Base-by-base conservation (phyloP, 2,329 filamentous ascomycete genomes). In the Xylaria hypoxylon region DNA sequence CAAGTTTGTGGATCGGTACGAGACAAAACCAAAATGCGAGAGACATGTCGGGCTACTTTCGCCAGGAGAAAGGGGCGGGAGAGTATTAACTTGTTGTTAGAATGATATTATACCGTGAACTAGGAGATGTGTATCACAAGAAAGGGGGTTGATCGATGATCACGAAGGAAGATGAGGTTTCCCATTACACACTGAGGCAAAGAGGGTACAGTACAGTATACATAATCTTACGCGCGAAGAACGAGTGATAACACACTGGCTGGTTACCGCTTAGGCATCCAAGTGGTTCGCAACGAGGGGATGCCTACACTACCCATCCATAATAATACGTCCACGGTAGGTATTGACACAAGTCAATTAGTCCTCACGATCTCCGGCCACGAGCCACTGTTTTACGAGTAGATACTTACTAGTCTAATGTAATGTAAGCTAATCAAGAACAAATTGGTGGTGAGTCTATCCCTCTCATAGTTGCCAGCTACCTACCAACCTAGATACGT, bases 391-490 rank as follows among this genome's bases (percentile, higher is more conserved):
- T 31, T 13, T 5, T 22, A 8, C 5, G 15, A 26, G 35, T 19
- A n/a, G n/a, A n/a, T n/a, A 45, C 61, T 38, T 40, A 17, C 52
- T 15, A 53, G 35, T 44, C 59, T 10, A 53, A 44, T 50, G 26
- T 10, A 53, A 44, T 50, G 26, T 10, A 45, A 59, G 38, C 28
- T 62, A 62, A 28, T 38, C 10, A 15, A 51, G 35, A 13, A 35
- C 4, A 44, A 47, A 28, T 51, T 35, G 2, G 44, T 28, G 8
- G 11, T 31, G 38, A 48, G 28, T n/a, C n/a, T 19, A 13, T 13
- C 38, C 24, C 28, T 31, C 33, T 24, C 40, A 13, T n/a, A 5
- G 15, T 19, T 38, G 8, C 1, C 13, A 19, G 13, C 44, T 48
- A 31, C 33, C 7, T 61, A 28, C 22, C 35, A 33, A 13, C 2